Evolutionary conservation across 176 grass and related monocot genomes (phyloP), one percentile per base, ranked within the genome.

Genomic region (Thalia dealbata): DNA sequence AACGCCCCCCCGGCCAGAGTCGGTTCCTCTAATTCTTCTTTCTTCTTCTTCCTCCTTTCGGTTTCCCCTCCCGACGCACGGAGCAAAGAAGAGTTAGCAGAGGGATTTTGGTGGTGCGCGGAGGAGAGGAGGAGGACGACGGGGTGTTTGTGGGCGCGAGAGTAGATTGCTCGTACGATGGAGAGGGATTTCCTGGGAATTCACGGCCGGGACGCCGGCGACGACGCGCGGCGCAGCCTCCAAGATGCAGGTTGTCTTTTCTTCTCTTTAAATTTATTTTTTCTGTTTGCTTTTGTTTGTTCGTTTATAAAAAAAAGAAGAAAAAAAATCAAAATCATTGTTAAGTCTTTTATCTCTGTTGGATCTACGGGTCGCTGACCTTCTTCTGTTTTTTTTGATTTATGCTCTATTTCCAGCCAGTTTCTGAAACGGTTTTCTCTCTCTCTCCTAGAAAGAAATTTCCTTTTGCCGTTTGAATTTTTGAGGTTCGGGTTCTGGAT

Each of bases 101-200:
- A 35, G 26, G 29, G 13, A 19, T 4, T 38, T 28, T 3, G 6
- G 10, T 18, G 30, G 26, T 38, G 4, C 12, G 64, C 11, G 3
- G 4, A 0, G 7, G 10, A 35, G 26, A 12, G 64, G 13, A 19
- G 14, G 64, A n/a, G n/a, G n/a, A n/a, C n/a, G n/a, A n/a, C n/a
- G n/a, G n/a, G n/a, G n/a, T n/a, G 14, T 4, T 18, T 8, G 64
- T 7, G 67, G 24, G 67, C 4, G 32, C n/a, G 32, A 1, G 32
- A 38, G 4, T 38, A 38, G 32, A 38, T 4, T 38, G 32, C 4
- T 65, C 27, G 27, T 32, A 1, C 7, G 14, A 65, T 65, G 62
- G 62, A 65, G 62, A 65, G 62, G 62, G 62, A 65, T 65, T 65
- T 65, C 26, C 1, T 65, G 27, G 62, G 62, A 65, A 65, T 65